These are phyloP conservation scores for Fusarium cyanostomum DNA, from an alignment of 2,329 filamentous ascomycete species.

Conservation along the genomic window DNA sequence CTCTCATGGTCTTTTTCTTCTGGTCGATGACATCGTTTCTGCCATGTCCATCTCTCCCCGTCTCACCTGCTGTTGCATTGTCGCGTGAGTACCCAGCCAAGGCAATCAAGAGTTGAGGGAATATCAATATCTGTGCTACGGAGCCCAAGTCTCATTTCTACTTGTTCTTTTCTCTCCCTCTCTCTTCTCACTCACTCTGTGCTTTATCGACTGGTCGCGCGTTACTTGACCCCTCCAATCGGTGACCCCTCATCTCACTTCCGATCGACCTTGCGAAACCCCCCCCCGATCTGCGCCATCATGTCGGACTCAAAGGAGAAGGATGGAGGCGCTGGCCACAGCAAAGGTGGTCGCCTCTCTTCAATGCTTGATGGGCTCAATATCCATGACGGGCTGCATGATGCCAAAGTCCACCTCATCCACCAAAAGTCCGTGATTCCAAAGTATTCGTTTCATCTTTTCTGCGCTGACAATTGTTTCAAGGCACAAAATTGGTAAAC, in stretches of 20 bases:
- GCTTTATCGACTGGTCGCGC: not conserved
- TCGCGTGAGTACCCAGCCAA: conserved; percentile 34
- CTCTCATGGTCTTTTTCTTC: conserved; percentile 13
- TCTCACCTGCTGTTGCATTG: conserved; percentile 20
- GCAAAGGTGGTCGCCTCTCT: conserved; percentile 32
- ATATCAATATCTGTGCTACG: too few species aligned
- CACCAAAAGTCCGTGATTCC: conserved; percentile 64
- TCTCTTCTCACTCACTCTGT: not conserved
- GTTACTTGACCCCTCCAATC: conserved; percentile 19
- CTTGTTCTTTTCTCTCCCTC: not conserved
- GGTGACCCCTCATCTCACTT: conserved; percentile 20
- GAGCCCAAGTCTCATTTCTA: not conserved
- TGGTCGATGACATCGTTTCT: conserved; percentile 28
- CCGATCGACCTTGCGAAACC: conserved; percentile 10
- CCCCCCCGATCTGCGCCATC: conserved; percentile 28
- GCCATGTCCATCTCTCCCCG: not conserved
- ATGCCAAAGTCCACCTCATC: conserved; percentile 65
- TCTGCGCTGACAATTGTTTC: not conserved
- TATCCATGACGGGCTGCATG: conserved; percentile 61
- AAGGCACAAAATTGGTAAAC: conserved; percentile 68
- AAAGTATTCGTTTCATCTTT: not conserved
- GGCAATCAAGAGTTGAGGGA: not conserved
- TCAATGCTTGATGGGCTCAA: conserved; percentile 60
- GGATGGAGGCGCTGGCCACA: conserved; percentile 19
- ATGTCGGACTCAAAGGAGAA: conserved; percentile 44